Conservation (phyloP, 192 early-diverging fungal genomes). For the Powellomyces hirtus region DNA sequence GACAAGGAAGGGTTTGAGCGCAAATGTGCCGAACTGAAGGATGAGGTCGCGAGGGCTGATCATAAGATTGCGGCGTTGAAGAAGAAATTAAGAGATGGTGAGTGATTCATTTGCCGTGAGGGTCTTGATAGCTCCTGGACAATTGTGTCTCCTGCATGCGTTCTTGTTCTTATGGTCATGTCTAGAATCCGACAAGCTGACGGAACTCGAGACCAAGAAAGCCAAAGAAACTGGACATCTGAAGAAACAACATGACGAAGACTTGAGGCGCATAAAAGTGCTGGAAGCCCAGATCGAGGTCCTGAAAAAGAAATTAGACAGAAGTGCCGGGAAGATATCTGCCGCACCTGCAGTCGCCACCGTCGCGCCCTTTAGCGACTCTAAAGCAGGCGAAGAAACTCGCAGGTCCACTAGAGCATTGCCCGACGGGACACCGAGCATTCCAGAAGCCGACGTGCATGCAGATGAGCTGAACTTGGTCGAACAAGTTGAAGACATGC, state of each 20-base stretch:
- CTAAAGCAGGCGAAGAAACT: background rate
- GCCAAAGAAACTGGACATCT: conserved; percentile 32
- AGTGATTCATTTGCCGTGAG: background rate
- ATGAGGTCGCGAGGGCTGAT: conserved; percentile 42
- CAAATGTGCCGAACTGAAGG: conserved; percentile 22
- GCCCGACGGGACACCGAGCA: too few species aligned
- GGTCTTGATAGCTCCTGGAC: background rate
- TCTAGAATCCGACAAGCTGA: conserved; percentile 43
- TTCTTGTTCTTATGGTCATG: background rate
- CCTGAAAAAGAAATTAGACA: conserved; percentile 43
- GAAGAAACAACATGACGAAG: conserved; percentile 48
- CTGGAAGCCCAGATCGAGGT: conserved; percentile 40
- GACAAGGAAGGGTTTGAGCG: conserved; percentile 37
- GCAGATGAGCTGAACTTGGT: background rate
- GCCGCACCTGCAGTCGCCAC: background rate
- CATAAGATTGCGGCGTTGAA: conserved; percentile 24
- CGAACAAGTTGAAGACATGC: conserved; percentile 32
- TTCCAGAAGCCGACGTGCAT: too few species aligned
- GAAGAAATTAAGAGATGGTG: conserved; percentile 47
- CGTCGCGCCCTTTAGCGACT: background rate
- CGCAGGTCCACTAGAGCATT: too few species aligned
- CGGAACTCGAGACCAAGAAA: conserved; percentile 36
- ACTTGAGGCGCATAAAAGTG: conserved; percentile 33
- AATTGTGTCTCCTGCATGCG: background rate
- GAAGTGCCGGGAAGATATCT: background rate